Evolutionary conservation across 2,329 filamentous ascomycete species (phyloP).

Genomic region (Penicillium decumbens): DNA sequence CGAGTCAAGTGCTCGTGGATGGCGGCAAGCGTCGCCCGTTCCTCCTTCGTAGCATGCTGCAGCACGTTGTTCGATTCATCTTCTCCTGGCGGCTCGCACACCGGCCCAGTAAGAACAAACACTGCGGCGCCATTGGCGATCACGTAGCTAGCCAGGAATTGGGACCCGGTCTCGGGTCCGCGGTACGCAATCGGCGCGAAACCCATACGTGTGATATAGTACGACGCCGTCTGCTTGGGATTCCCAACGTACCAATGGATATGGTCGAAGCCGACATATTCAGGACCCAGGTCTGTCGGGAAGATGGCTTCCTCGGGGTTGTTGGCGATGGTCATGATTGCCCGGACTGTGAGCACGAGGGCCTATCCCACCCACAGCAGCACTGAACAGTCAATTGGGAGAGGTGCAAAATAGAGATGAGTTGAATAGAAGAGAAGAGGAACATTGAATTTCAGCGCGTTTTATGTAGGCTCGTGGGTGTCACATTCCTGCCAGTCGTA

Average conservation of each 20-base stretch:
- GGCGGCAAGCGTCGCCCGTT: slow-evolving; percentile 60
- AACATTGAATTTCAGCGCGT: not conserved
- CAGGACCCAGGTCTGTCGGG: slow-evolving; percentile 21
- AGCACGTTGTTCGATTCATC: slow-evolving; percentile 54
- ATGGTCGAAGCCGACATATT: slow-evolving; percentile 67
- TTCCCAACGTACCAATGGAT: slow-evolving; percentile 92
- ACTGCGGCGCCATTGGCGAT: slow-evolving; percentile 69
- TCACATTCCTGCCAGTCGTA: not conserved
- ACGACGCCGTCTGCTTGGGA: slow-evolving; percentile 83
- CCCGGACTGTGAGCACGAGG: not conserved
- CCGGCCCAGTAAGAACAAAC: slow-evolving; percentile 79
- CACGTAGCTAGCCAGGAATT: slow-evolving; percentile 73
- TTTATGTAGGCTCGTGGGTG: not conserved
- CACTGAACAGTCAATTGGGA: not conserved
- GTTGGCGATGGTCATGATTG: slow-evolving; percentile 6
- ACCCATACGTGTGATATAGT: slow-evolving; percentile 77
- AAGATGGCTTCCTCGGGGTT: slow-evolving; percentile 7
- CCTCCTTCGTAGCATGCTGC: slow-evolving; percentile 43
- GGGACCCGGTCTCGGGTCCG: slow-evolving; percentile 79
- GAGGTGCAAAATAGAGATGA: not conserved
- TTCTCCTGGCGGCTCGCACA: slow-evolving; percentile 54
- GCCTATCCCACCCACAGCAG: not conserved
- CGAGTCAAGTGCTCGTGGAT: slow-evolving; percentile 74
- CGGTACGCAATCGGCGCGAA: slow-evolving; percentile 75
- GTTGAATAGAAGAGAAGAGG: not conserved